A percentile compares a stretch with the other conserved stretches of the same genome.
These are phyloP conservation scores for Elaeis oleifera DNA, from an alignment of 202 grass and related monocot genomes.

Conservation along the genomic window DNA sequence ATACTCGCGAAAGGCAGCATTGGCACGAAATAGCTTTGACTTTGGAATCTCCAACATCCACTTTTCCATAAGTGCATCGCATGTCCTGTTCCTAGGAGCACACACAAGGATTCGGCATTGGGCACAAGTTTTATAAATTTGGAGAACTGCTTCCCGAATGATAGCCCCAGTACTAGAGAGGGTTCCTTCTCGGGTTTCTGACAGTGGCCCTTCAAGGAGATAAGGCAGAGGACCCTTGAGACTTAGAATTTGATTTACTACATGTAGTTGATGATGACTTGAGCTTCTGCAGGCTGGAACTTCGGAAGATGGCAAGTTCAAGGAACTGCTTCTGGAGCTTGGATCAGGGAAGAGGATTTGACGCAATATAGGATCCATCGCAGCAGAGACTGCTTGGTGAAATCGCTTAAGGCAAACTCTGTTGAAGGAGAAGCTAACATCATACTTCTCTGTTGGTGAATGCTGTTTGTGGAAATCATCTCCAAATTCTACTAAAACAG, in stretches of 20 bases:
- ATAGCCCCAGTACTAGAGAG: not conserved
- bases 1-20: slow-evolving; percentile 29
- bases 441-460: slow-evolving; percentile 10
- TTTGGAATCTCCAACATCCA: slow-evolving; percentile 4
- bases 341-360: slow-evolving; percentile 26
- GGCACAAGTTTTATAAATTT: slow-evolving; percentile 1
- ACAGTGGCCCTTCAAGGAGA: slow-evolving; percentile 24
- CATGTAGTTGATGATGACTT: not conserved
- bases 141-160: slow-evolving; percentile 15
- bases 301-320: not conserved
- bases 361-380: slow-evolving; percentile 11
- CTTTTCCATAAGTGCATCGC: slow-evolving; percentile 13
- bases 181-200: not conserved
- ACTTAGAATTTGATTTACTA: slow-evolving; percentile 5
- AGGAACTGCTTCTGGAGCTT: not conserved
- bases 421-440: slow-evolving; percentile 36
- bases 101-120: slow-evolving; percentile 22
- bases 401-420: slow-evolving; percentile 30
- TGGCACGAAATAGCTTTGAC: slow-evolving; percentile 24
- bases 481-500: slow-evolving; percentile 22
- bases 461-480: slow-evolving; percentile 30
- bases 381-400: slow-evolving; percentile 20
- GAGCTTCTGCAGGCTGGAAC: not conserved
- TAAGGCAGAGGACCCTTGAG: slow-evolving; percentile 21
- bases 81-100: slow-evolving; percentile 20